These are phyloP conservation scores for Drechslerella dactyloides DNA, from an alignment of 2,329 filamentous ascomycete genomes.

Conservation along the genomic window DNA sequence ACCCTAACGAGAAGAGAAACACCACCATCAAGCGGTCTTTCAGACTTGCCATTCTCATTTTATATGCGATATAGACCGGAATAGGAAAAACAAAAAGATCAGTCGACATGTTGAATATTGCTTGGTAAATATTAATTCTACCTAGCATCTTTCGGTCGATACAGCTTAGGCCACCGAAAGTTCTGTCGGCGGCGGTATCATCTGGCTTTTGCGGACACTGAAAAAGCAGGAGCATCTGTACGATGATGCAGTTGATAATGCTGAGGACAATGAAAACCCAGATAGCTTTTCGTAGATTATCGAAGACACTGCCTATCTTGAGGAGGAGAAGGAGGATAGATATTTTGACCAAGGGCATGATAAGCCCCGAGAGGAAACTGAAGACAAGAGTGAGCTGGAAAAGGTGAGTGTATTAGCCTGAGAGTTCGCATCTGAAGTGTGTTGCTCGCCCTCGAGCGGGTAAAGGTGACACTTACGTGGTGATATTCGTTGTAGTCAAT, in stretches of 20 bases:
- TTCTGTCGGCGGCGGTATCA: constrained; percentile 37
- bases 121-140: constrained; percentile 47
- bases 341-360: constrained; percentile 49
- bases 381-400: constrained; percentile 38
- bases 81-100: constrained; percentile 46
- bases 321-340: constrained; percentile 46
- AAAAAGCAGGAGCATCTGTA: constrained; percentile 45
- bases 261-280: constrained; percentile 45
- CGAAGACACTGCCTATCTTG: constrained; percentile 47
- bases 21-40: constrained; percentile 49
- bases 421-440: not conserved
- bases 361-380: constrained; percentile 47
- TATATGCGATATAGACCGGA: constrained; percentile 47
- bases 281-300: constrained; percentile 45
- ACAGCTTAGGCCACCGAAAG: constrained; percentile 35
- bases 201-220: constrained; percentile 48
- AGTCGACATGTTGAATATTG: constrained; percentile 46
- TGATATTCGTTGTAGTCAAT: constrained; percentile 46
- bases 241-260: constrained; percentile 39
- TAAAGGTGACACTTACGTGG: constrained; percentile 24
- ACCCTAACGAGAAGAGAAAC: constrained; percentile 41
- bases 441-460: not conserved
- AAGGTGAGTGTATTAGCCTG: not conserved
- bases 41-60: constrained; percentile 49
- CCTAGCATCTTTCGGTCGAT: constrained; percentile 45